phyloP scores from a whole-genome alignment of 2,329 filamentous ascomycete genomes.

The Camptophora hylomeconis region DNA sequence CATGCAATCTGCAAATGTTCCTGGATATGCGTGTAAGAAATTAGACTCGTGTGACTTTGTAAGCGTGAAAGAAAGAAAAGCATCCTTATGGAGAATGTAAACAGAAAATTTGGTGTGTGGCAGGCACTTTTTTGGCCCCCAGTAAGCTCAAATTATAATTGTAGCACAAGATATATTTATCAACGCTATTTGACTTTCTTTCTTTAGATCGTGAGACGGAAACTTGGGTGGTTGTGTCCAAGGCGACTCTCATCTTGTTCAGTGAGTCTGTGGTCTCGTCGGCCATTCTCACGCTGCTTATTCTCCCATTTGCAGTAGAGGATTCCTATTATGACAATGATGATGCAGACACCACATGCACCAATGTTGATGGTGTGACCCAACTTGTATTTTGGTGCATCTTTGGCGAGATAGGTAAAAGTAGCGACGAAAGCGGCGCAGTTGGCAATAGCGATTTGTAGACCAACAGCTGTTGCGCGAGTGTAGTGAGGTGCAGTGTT shows the following conservation, averaged over 20 bases:
- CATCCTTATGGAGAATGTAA: too few relatives aligned
- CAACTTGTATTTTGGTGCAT: slow-evolving; percentile 27
- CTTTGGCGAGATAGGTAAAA: slow-evolving; percentile 21
- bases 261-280: slow-evolving; percentile 25
- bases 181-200: too few relatives aligned
- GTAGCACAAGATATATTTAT: too few relatives aligned
- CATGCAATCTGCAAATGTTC: too few relatives aligned
- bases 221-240: slow-evolving; percentile 19
- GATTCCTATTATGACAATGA: slow-evolving; percentile 22
- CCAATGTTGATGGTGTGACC: slow-evolving; percentile 32
- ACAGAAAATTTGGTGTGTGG: too few relatives aligned
- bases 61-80: too few relatives aligned
- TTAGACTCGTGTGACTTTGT: too few relatives aligned
- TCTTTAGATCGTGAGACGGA: slow-evolving; percentile 5
- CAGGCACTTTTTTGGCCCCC: too few relatives aligned
- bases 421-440: slow-evolving; percentile 53
- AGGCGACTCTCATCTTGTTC: slow-evolving; percentile 21
- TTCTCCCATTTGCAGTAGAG: slow-evolving; percentile 31
- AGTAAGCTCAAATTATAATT: too few relatives aligned
- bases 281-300: slow-evolving; percentile 24
- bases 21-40: too few relatives aligned
- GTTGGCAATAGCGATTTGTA: slow-evolving; percentile 55
- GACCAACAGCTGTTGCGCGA: slow-evolving; percentile 24
- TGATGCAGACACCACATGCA: slow-evolving; percentile 24
- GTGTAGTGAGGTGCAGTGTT: slow-evolving; percentile 13